phyloP scores from a whole-genome alignment of 768 basidiomycete species.

The Panellus pusillus region DNA sequence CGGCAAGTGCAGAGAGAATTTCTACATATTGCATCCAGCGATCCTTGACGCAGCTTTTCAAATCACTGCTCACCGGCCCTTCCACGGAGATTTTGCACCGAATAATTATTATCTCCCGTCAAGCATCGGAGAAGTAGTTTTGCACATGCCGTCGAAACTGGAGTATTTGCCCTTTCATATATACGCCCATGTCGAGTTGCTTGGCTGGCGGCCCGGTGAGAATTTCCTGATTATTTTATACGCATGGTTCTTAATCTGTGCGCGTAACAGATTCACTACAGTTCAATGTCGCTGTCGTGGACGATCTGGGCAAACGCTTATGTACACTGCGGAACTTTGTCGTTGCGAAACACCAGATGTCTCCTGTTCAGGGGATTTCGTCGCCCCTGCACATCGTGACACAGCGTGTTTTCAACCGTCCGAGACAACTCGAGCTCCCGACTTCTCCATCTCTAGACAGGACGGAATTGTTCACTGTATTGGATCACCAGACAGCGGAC shows the following conservation, averaged over 20 bases:
- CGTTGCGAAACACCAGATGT: neutral
- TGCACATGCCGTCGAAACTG: slow-evolving; percentile 17
- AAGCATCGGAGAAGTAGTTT: slow-evolving; percentile 18
- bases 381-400: neutral
- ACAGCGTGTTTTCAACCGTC: neutral
- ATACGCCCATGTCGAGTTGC: slow-evolving; percentile 27
- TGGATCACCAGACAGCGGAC: too few relatives aligned
- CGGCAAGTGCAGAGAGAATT: neutral
- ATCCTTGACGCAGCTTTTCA: slow-evolving; percentile 37
- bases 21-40: slow-evolving; percentile 6
- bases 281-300: slow-evolving; percentile 28
- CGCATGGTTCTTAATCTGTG: slow-evolving; percentile 10
- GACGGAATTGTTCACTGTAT: neutral
- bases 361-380: neutral
- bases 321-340: neutral
- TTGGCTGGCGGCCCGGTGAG: slow-evolving; percentile 31
- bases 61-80: slow-evolving; percentile 28
- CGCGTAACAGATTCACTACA: slow-evolving; percentile 13
- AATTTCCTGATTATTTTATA: neutral
- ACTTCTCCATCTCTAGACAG: neutral
- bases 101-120: slow-evolving; percentile 36
- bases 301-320: slow-evolving; percentile 25
- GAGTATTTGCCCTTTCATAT: slow-evolving; percentile 2
- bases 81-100: slow-evolving; percentile 30
- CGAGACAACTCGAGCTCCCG: neutral